These are phyloP conservation scores for Blastobotrys chiropterorum DNA, from an alignment of 805 yeast species.

Conservation along the genomic window DNA sequence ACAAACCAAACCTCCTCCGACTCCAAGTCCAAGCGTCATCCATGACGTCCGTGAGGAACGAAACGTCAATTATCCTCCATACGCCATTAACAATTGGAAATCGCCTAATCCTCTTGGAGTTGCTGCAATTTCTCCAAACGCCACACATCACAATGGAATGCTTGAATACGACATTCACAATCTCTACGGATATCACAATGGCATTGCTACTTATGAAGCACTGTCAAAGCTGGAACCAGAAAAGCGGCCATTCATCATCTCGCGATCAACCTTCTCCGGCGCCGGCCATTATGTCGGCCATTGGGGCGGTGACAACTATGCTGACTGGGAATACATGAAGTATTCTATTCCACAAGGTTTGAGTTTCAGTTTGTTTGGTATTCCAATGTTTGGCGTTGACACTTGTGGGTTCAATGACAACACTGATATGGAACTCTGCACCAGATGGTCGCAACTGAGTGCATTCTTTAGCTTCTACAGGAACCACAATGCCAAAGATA, in stretches of 20 bases:
- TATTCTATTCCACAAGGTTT: slow-evolving; percentile 79
- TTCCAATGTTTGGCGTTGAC: slow-evolving; percentile 91
- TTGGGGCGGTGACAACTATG: slow-evolving; percentile 96
- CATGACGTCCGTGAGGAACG: slow-evolving; percentile 10
- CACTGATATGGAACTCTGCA: slow-evolving; percentile 63
- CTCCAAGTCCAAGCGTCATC: background rate
- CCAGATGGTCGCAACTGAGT: slow-evolving; percentile 33
- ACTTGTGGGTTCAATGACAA: slow-evolving; percentile 90
- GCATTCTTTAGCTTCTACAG: slow-evolving; percentile 34
- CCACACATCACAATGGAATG: slow-evolving; percentile 65
- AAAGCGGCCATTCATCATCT: slow-evolving; percentile 76
- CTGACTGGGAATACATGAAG: slow-evolving; percentile 78
- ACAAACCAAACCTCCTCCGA: background rate
- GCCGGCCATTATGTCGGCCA: slow-evolving; percentile 84
- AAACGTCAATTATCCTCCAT: slow-evolving; percentile 34
- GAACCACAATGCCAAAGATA: slow-evolving; percentile 29
- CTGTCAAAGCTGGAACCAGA: slow-evolving; percentile 36
- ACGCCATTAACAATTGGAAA: slow-evolving; percentile 30
- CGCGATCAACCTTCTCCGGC: slow-evolving; percentile 82
- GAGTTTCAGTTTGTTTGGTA: slow-evolving; percentile 71
- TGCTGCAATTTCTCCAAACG: slow-evolving; percentile 76
- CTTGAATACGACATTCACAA: slow-evolving; percentile 90
- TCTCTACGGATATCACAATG: slow-evolving; percentile 68
- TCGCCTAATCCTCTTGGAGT: slow-evolving; percentile 59
- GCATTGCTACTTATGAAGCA: slow-evolving; percentile 70